Evolutionary conservation across 805 yeast genomes (phyloP), one percentile per base, ranked within the genome.

Genomic region (Saturnispora saitoi): DNA sequence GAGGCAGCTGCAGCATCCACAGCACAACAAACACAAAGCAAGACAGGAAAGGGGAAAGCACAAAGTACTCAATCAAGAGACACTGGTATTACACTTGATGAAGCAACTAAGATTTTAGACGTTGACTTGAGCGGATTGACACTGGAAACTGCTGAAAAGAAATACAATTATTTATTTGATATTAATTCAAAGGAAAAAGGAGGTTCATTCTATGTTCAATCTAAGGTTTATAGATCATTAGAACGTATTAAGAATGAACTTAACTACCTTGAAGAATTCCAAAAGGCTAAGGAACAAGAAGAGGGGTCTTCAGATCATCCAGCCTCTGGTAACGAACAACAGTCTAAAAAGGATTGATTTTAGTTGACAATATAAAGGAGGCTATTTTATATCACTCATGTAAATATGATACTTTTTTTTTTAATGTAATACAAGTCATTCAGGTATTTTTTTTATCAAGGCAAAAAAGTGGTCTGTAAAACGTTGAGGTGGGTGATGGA

Each of bases 161-260:
- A 85, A 63, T 93, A 83, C 69, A 78, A 83, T 51, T 87, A 87
- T 58, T 68, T 93, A 56, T 93, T 90, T 57, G 86, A 86, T 43
- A 86, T 88, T 48, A 93, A 93, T 70, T 78, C 93, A 28, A 88
- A 87, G 65, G 97, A 90, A 52, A 88, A 89, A 66, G 95, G 96
- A n/a, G 96, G 95, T 39, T 85, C 95, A 38, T 91, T 93, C 63
- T 93, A 91, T 61, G 64, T 93, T 45, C 99, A 93, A 63, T 82
- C 93, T 47, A 93, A 93, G 69, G 91, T 93, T 22, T 89, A 79
- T 66, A 78, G 96, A 66, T 97, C 99, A 22, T 86, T 89, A 78
- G 98, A 93, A 64, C 75, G 96, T 53, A 71, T 93, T 56, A 81
- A 83, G 64, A 78, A 80, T 60, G 98, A 93, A 64, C 58, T 88